phyloP scores from a whole-genome alignment of 1,284 basidiomycete genomes.

The Pseudozyma tsukubaensis region DNA sequence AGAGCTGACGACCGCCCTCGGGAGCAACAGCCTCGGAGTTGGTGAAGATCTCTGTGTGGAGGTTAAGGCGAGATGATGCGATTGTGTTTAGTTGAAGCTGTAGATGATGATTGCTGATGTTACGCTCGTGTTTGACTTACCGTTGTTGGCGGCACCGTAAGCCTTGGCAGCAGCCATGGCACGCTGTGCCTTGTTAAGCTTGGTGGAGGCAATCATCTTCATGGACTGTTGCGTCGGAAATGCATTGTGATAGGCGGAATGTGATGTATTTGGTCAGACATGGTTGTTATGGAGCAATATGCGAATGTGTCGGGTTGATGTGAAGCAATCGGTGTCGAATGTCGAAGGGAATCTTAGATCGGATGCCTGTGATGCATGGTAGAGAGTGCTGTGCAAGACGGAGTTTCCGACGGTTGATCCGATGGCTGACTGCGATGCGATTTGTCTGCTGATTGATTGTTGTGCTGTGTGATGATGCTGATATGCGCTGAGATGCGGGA shows the following conservation, averaged over 20 bases:
- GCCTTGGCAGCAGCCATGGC: conserved; percentile 93
- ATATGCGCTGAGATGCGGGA: conserved; percentile 1
- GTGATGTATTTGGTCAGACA: conserved; percentile 9
- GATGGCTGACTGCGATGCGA: too few relatives aligned
- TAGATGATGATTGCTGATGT: background rate
- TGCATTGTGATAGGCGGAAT: background rate
- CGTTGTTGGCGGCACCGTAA: conserved; percentile 93
- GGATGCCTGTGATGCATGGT: too few relatives aligned
- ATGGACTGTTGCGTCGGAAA: conserved; percentile 78
- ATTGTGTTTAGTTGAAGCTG: background rate
- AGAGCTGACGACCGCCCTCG: conserved; percentile 64
- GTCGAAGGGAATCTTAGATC: too few relatives aligned
- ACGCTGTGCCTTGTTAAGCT: conserved; percentile 87
- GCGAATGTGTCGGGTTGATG: conserved; percentile 1
- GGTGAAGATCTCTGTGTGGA: conserved; percentile 63
- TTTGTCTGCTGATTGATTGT: conserved; percentile 2
- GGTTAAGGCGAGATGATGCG: background rate
- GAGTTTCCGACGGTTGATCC: too few relatives aligned
- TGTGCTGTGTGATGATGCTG: background rate
- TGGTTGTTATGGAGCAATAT: background rate
- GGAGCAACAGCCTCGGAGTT: conserved; percentile 63
- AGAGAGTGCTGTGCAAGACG: too few relatives aligned
- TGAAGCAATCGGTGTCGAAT: background rate
- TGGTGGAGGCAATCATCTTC: conserved; percentile 96
- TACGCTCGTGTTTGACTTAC: conserved; percentile 71